Base-by-base conservation (phyloP, 192 early-diverging fungal species). In the Obelidium mucronatum region DNA sequence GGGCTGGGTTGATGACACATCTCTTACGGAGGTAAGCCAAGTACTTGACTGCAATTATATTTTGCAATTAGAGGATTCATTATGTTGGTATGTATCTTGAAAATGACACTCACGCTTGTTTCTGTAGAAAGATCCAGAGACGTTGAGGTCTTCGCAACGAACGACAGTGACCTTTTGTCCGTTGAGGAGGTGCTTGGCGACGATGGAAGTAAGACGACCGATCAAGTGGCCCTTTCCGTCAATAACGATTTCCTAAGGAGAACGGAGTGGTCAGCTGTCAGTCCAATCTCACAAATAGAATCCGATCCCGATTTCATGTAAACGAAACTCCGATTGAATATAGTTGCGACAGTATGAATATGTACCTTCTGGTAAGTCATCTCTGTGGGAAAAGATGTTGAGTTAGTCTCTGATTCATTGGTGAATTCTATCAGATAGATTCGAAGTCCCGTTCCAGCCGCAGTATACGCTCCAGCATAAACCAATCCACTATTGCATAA, bases 191-290 rank as follows among this genome's bases (percentile, higher is more conserved):
- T 98, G 94, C 93, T 99, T 98, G 85, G 97, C 95, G 77, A 98
- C 92, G 80, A 95, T 96, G 72, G 97, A 93, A 80, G 97, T 94
- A 73, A 99, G 91, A 78, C 97, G 96, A 86, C 97, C 97, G 79
- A 99, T 86, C 75, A 99, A 90, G 89, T 99, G 97, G 81, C 93
- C 97, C 89, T 99, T 99, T 85, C 88, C 97, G 90, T 99, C 97
- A 88, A 99, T 94, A 85, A 99, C 94, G 89, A 96, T 89, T 84
- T 96, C 94, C 95, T 99, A 65, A 42, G 1, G 53, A 44, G 40
- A 31, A 19, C 8, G 44, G 44, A 48, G 44, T 48, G 8, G 44
- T 48, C 44, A 48, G 44, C 8, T 19, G 8, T 19, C 19, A 6
- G 19, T 0, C 19, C 44, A 19, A 48, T 19, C 44, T 19, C 8